phyloP scores from a whole-genome alignment of 106 monocot species.

The Dactylorhiza incarnata region DNA sequence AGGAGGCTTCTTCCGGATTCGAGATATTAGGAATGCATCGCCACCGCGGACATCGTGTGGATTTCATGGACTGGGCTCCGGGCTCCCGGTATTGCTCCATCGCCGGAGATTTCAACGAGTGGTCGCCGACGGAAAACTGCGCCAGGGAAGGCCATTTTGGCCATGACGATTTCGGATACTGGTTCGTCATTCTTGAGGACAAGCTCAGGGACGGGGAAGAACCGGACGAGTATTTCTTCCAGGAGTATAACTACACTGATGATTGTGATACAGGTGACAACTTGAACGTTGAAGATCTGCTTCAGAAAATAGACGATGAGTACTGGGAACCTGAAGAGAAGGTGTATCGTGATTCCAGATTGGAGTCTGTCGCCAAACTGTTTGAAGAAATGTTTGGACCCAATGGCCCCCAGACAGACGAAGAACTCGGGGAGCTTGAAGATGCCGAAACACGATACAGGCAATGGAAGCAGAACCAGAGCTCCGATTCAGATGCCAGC shows the following conservation, averaged over 20 bases:
- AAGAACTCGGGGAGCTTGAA: slow-evolving; percentile 81
- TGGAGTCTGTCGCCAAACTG: slow-evolving; percentile 73
- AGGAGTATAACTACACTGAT: slow-evolving; percentile 93
- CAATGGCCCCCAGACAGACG: slow-evolving; percentile 83
- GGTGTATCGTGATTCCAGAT: slow-evolving; percentile 34
- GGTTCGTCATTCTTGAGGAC: slow-evolving; percentile 95
- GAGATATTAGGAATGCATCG: slow-evolving; percentile 69
- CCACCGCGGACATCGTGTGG: slow-evolving; percentile 50
- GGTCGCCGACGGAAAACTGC: slow-evolving; percentile 86
- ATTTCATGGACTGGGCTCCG: slow-evolving; percentile 84
- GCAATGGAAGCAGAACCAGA: slow-evolving; percentile 62
- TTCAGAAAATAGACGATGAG: slow-evolving; percentile 60
- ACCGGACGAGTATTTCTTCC: slow-evolving; percentile 84
- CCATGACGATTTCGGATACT: slow-evolving; percentile 98
- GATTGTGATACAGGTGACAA: slow-evolving; percentile 92
- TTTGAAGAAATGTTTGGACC: slow-evolving; percentile 98
- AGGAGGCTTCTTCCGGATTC: slow-evolving; percentile 43
- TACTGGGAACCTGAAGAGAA: slow-evolving; percentile 97
- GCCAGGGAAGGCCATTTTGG: slow-evolving; percentile 92
- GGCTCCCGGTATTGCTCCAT: slow-evolving; percentile 90
- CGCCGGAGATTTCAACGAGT: slow-evolving; percentile 87
- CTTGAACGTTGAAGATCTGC: slow-evolving; percentile 59
- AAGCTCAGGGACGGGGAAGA: slow-evolving; percentile 77
- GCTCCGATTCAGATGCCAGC: slow-evolving; percentile 22
- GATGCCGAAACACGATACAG: slow-evolving; percentile 85